These are phyloP conservation scores for Stephanodiscus minutulus DNA, from an alignment of 108 stramenopile species.

Conservation along the genomic window DNA sequence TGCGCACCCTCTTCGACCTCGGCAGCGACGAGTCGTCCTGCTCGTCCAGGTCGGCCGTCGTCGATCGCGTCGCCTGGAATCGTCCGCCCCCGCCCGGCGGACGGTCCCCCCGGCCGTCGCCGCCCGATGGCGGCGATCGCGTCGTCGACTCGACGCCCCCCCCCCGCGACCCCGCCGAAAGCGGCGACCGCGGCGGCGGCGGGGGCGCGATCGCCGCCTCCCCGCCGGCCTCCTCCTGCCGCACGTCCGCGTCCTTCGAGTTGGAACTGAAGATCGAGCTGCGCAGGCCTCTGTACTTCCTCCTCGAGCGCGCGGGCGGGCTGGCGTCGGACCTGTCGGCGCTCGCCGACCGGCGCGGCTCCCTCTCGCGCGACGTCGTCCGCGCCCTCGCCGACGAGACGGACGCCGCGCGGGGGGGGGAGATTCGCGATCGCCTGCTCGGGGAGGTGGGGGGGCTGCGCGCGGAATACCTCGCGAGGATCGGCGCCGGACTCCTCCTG, in stretches of 20 bases:
- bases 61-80: no score
- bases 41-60: neutral
- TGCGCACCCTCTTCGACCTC: conserved; percentile 22
- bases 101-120: no score
- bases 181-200: neutral
- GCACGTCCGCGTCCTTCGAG: conserved; percentile 42
- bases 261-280: conserved; percentile 62
- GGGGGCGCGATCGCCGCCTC: neutral
- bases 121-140: no score
- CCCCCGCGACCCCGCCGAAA: no score
- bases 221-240: neutral
- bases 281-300: conserved; percentile 70
- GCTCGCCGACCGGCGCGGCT: conserved; percentile 25
- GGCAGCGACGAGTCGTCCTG: conserved; percentile 8
- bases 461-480: conserved; percentile 24
- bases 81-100: no score
- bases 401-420: conserved; percentile 1
- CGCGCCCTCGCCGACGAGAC: neutral
- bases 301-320: conserved; percentile 56
- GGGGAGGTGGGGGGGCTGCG: conserved; percentile 27
- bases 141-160: no score
- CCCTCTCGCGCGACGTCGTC: neutral
- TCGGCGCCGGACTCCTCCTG: conserved; percentile 52
- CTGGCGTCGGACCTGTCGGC: conserved; percentile 44
- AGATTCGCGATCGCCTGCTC: neutral